Percentiles rank a stretch among this genome's conserved stretches.
Conservation (phyloP, 768 basidiomycete genomes). For the Mycena kentingensis region DNA sequence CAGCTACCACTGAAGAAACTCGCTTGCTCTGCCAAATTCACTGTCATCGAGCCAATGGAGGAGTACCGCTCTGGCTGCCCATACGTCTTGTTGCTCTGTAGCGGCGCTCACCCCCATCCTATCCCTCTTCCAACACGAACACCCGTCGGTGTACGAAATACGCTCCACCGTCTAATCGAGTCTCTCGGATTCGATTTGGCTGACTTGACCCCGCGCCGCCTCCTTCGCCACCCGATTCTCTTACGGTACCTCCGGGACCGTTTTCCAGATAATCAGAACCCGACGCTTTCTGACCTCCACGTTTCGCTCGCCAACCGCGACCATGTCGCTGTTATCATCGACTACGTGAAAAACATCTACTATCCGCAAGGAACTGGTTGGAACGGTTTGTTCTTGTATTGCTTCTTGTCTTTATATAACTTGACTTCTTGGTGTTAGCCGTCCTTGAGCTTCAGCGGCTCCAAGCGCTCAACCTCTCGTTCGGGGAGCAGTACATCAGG, state of each 20-base stretch:
- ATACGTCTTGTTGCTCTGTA: constrained; percentile 13
- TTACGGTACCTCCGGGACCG: constrained; percentile 4
- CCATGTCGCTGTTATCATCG: constrained; percentile 22
- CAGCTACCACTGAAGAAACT: constrained; percentile 8
- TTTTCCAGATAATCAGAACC: constrained; percentile 12
- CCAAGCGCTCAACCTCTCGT: constrained; percentile 9
- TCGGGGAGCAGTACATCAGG: constrained; percentile 24
- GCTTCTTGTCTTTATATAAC: not conserved
- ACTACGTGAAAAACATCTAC: not conserved
- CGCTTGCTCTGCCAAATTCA: constrained; percentile 9
- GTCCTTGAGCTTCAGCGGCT: constrained; percentile 17
- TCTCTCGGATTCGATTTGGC: constrained; percentile 16
- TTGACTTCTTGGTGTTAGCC: not conserved
- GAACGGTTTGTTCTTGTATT: constrained; percentile 10
- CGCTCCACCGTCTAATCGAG: constrained; percentile 11
- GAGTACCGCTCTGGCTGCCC: constrained; percentile 21
- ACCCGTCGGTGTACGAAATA: constrained; percentile 7
- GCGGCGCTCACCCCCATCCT: constrained; percentile 25
- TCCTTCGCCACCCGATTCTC: constrained; percentile 19
- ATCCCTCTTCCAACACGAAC: constrained; percentile 26
- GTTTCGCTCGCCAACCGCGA: constrained; percentile 23
- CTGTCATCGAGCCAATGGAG: constrained; percentile 15
- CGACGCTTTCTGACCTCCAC: constrained; percentile 23
- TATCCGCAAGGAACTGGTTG: constrained; percentile 22
- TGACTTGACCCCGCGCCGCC: constrained; percentile 21